Conservation (phyloP, 208 protist species). For the Phytomonas francai region DNA sequence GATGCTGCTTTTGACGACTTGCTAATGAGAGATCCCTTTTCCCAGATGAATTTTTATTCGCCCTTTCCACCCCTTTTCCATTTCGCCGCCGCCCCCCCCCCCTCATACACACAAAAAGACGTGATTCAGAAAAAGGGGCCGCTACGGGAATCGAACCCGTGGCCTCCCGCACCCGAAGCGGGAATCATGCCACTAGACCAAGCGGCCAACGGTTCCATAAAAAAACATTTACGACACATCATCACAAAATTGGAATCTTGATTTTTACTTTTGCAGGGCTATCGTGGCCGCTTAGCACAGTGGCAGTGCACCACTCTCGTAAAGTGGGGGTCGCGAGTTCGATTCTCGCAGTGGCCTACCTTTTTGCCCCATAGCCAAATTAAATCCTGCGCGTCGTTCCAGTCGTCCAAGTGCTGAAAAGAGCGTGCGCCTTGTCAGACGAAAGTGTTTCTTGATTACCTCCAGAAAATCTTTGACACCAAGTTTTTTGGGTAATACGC, state of each 20-base stretch:
- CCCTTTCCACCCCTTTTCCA: neutral
- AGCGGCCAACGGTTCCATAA: slow-evolving; percentile 39
- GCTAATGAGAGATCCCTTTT: slow-evolving; percentile 25
- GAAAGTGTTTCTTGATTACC: too few relatives aligned
- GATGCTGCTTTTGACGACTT: slow-evolving; percentile 9
- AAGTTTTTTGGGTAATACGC: too few relatives aligned
- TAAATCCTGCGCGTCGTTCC: neutral
- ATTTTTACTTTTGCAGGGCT: too few relatives aligned
- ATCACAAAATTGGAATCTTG: too few relatives aligned
- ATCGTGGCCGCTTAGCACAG: slow-evolving; percentile 90
- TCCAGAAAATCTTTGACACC: too few relatives aligned
- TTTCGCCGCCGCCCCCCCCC: neutral
- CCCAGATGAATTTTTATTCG: slow-evolving; percentile 43
- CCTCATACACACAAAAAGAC: too few relatives aligned
- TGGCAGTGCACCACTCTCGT: slow-evolving; percentile 94
- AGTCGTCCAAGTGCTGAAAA: too few relatives aligned
- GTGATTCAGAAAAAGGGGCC: slow-evolving; percentile 17
- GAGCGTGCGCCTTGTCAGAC: too few relatives aligned
- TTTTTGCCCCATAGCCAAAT: slow-evolving; percentile 14
- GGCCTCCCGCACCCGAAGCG: slow-evolving; percentile 73
- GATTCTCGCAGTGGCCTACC: slow-evolving; percentile 91
- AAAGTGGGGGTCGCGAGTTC: slow-evolving; percentile 94
- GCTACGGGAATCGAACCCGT: slow-evolving; percentile 77
- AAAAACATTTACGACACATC: too few relatives aligned
- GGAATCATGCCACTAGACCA: slow-evolving; percentile 81